Evolutionary conservation across 2,329 filamentous ascomycete species (phyloP), one percentile per base, ranked within the genome.

Genomic region (Colletotrichum lupini): DNA sequence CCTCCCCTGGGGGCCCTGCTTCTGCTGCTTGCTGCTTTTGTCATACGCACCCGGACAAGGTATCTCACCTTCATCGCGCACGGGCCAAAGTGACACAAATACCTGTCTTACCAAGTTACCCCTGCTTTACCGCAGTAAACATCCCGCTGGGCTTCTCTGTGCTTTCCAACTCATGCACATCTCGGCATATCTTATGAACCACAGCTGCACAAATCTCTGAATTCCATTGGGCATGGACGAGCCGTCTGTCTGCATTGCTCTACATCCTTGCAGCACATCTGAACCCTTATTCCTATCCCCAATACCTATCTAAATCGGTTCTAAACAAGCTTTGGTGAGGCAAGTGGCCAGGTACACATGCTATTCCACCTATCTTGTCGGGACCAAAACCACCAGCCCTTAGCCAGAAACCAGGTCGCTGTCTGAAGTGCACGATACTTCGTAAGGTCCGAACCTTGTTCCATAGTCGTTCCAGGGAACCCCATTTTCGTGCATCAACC

Each of bases 61-160:
- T 62, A 60, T 57, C 30, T 61, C 26, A 22, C 46, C 12, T 35
- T 16, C 8, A 14, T 70, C 9, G 26, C 24, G 71, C 71, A 73
- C 67, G 12, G 67, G 28, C 67, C 61, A 66, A 16, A 16, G 67
- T 73, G 56, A 66, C 67, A 71, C 67, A 70, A 22, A 46, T 58
- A 52, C 35, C 53, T 57, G 6, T 65, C 67, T 52, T 73, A 42
- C 37, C 6, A 42, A 42, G 37, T 42, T 42, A 73, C 71, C 71
- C 71, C 71, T 73, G 71, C 71, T 73, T 73, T 66, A 35, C 32
- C 32, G 32, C 32, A 35, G 32, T 35, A 11, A 57, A 49, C 71
- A 73, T 37, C 67, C 42, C 46, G 46, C 55, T 57, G 30, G 32
- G 42, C 63, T 46, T 35, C 46, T 55, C 42, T 42, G 28, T 59